A percentile compares a stretch with the other conserved stretches of the same genome.
Conservation (phyloP, 1,284 basidiomycete species). For the Coriolopsis trogii region DNA sequence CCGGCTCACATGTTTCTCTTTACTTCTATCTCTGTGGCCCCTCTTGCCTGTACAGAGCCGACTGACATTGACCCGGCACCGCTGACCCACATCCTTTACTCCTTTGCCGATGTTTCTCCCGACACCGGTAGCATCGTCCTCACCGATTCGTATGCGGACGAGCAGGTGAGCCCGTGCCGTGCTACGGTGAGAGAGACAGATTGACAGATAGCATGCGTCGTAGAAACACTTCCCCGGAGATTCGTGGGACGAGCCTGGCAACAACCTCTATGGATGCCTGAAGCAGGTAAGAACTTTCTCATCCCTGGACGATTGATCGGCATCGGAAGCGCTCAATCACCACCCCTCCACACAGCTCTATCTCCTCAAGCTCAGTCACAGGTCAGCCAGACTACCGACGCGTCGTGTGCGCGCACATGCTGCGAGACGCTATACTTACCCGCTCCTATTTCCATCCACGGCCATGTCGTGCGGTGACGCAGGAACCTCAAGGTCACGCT, state of each 20-base stretch:
- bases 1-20: conserved; percentile 3
- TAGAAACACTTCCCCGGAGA: conserved; percentile 71
- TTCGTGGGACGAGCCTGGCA: conserved; percentile 64
- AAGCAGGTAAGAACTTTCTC: conserved; percentile 66
- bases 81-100: conserved; percentile 81
- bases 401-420: neutral
- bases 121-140: conserved; percentile 69
- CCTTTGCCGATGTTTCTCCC: conserved; percentile 81
- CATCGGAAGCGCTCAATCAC: neutral
- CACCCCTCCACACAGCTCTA: conserved; percentile 38
- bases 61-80: conserved; percentile 56
- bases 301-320: neutral
- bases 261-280: conserved; percentile 85
- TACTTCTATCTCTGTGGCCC: no score
- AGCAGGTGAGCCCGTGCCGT: conserved; percentile 52
- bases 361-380: conserved; percentile 74
- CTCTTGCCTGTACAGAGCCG: conserved; percentile 50
- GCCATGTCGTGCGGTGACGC: no score
- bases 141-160: conserved; percentile 84
- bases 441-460: no score
- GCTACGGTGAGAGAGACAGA: neutral
- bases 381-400: conserved; percentile 33
- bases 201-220: neutral
- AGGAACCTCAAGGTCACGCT: conserved; percentile 79
- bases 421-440: neutral